A percentile compares a stretch with the other conserved stretches of the same genome.
Evolutionary conservation across 2,329 filamentous ascomycete species (phyloP).

Genomic region (Aspergillus fijiensis): DNA sequence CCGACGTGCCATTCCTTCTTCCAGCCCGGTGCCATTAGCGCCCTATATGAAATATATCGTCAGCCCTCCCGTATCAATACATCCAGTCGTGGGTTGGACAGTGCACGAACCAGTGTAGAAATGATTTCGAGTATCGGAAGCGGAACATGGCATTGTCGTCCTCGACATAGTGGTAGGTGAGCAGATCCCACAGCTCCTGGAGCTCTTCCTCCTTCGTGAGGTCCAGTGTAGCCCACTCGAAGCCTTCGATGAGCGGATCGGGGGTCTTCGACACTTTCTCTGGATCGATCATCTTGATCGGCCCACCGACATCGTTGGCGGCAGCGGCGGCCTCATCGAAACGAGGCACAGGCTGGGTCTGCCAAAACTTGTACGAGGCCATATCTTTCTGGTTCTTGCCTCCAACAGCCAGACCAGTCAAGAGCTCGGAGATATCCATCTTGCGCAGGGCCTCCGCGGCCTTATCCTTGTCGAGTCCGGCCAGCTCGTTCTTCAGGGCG

Average conservation of each 20-base stretch:
- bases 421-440: slow-evolving; percentile 48
- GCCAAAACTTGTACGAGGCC: slow-evolving; percentile 98
- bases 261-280: slow-evolving; percentile 78
- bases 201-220: slow-evolving; percentile 73
- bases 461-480: slow-evolving; percentile 65
- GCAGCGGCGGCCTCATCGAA: slow-evolving; percentile 58
- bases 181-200: slow-evolving; percentile 85
- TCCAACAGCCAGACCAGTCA: slow-evolving; percentile 62
- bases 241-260: slow-evolving; percentile 72
- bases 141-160: slow-evolving; percentile 96
- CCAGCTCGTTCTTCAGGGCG: slow-evolving; percentile 70
- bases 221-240: slow-evolving; percentile 93
- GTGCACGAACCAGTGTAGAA: slow-evolving; percentile 73
- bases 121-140: slow-evolving; percentile 89
- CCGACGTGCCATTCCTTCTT: slow-evolving; percentile 92
- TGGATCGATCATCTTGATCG: slow-evolving; percentile 75
- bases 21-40: slow-evolving; percentile 92
- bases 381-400: slow-evolving; percentile 94
- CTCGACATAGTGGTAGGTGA: slow-evolving; percentile 95
- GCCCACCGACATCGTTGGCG: slow-evolving; percentile 67
- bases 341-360: slow-evolving; percentile 89
- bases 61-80: not conserved
- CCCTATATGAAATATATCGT: slow-evolving; percentile 56
- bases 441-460: slow-evolving; percentile 52
- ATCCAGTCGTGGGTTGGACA: not conserved